Evolutionary conservation across 345 rosid species (phyloP).

Genomic region (Angophora floribunda): DNA sequence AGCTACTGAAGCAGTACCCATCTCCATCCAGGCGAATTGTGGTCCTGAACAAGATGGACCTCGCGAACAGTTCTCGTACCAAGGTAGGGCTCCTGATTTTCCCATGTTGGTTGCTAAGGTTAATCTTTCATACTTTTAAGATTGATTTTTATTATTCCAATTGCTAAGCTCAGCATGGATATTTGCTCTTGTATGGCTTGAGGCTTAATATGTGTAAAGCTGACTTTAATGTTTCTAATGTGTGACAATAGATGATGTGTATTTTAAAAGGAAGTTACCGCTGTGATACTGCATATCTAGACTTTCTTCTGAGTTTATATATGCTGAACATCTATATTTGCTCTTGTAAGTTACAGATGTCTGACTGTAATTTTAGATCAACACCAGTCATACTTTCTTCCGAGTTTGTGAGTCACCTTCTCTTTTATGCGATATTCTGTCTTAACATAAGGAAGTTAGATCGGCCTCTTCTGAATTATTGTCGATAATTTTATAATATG

Average conservation of each 20-base stretch:
- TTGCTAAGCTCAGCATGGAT: not conserved
- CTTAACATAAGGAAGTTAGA: not conserved
- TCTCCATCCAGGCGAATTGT: conserved; percentile 26
- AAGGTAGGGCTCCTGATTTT: conserved; percentile 8
- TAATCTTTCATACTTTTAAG: not conserved
- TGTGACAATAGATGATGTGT: not conserved
- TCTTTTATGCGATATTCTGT: not conserved
- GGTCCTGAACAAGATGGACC: conserved; percentile 76
- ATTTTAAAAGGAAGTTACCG: not conserved
- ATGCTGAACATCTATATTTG: not conserved
- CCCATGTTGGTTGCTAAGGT: not conserved
- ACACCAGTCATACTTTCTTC: not conserved
- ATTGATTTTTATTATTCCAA: not conserved
- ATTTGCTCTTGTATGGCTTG: not conserved
- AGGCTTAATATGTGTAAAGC: not conserved
- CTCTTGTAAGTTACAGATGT: not conserved
- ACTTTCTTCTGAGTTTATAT: not conserved
- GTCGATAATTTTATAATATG: not conserved
- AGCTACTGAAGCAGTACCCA: conserved; percentile 20
- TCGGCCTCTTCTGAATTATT: not conserved
- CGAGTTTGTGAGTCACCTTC: not conserved
- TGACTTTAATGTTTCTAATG: not conserved
- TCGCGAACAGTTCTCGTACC: conserved; percentile 36
- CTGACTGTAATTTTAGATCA: not conserved
- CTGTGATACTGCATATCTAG: not conserved